These are phyloP conservation scores for Aspergillus avenaceus DNA, from an alignment of 495 filamentous ascomycete species.

Conservation along the genomic window DNA sequence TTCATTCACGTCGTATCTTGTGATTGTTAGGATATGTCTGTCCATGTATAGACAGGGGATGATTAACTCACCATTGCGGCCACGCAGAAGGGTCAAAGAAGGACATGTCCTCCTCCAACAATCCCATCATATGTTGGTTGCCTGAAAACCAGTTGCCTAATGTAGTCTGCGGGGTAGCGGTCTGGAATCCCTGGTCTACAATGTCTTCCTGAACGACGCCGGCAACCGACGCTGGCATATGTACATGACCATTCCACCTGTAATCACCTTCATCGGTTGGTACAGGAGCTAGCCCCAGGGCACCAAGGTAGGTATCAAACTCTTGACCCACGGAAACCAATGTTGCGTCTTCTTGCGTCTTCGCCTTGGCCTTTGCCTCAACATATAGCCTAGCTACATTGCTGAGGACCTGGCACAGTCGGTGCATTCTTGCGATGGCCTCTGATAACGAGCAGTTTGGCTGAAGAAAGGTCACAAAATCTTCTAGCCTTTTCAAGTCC, in stretches of 20 bases:
- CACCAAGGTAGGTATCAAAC: slow-evolving; percentile 61
- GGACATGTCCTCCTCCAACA: slow-evolving; percentile 58
- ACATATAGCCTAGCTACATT: slow-evolving; percentile 60
- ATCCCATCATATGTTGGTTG: slow-evolving; percentile 59
- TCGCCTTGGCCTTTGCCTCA: slow-evolving; percentile 51
- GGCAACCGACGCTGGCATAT: slow-evolving; percentile 10
- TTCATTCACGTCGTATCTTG: too few species aligned
- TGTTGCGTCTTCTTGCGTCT: slow-evolving; percentile 34
- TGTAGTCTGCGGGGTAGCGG: slow-evolving; percentile 30
- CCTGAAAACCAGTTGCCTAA: slow-evolving; percentile 67
- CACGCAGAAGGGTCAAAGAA: slow-evolving; percentile 40
- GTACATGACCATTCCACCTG: slow-evolving; percentile 6
- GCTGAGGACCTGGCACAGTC: slow-evolving; percentile 56
- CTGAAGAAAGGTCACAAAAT: slow-evolving; percentile 55
- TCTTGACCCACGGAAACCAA: slow-evolving; percentile 52
- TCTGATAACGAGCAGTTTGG: slow-evolving; percentile 48
- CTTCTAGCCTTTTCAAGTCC: slow-evolving; percentile 50
- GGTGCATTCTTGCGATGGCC: slow-evolving; percentile 54
- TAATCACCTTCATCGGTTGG: slow-evolving; percentile 14
- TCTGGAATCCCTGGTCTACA: slow-evolving; percentile 6
- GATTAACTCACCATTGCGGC: not conserved
- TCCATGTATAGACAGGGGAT: not conserved
- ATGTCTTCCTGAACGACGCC: slow-evolving; percentile 7
- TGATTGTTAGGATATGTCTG: not conserved
- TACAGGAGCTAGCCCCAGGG: slow-evolving; percentile 56